Base-by-base conservation (phyloP, 2,329 filamentous ascomycete species). In the Cercospora janseana region DNA sequence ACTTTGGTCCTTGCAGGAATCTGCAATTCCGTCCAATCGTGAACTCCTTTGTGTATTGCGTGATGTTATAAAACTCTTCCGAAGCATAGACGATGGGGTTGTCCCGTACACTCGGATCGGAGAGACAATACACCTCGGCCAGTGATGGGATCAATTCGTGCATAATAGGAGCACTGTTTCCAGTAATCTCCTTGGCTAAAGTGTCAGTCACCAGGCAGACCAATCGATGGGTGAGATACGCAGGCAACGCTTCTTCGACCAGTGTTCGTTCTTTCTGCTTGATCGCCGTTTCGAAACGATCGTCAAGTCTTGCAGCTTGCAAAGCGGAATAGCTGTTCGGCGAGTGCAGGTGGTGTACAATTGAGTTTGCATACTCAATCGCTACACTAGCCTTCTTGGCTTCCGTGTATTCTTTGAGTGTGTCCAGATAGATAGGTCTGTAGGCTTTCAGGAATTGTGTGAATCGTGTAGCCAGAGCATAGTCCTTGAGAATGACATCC, bases 51-150 rank as follows among this genome's bases (percentile, higher is more conserved):
- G 67, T 66, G 51, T 74, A 75, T 31, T 72, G 69, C 2, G 71
- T 70, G 16, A 66, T 69, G 34, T 67, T 66, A 60, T 72, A 74
- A 60, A 75, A 75, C 46, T 72, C 72, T 54, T 73, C 67, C 12
- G 69, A 72, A 24, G 72, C 71, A 56, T 72, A 75, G 2, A 74
- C 67, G 47, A 75, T 73, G 2, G 72, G 72, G 52, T 73, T 74
- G 55, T 74, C 72, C 7, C 64, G 60, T 26, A 70, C 55, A 12
- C 66, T 68, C 7, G 72, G 72, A 58, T 75, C 72, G 2, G 69
- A 68, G 5, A 75, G 61, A 48, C 72, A 75, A 52, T 73, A 75
- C 2, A 73, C 70, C 53, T 75, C 72, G 23, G 71, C 72, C 26
- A 75, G 49, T 27, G 69, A 70, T 1, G 67, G 66, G 2, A 73